phyloP scores from a whole-genome alignment of 371 early-diverging fungal species.

The Capillidium heterosporum region DNA sequence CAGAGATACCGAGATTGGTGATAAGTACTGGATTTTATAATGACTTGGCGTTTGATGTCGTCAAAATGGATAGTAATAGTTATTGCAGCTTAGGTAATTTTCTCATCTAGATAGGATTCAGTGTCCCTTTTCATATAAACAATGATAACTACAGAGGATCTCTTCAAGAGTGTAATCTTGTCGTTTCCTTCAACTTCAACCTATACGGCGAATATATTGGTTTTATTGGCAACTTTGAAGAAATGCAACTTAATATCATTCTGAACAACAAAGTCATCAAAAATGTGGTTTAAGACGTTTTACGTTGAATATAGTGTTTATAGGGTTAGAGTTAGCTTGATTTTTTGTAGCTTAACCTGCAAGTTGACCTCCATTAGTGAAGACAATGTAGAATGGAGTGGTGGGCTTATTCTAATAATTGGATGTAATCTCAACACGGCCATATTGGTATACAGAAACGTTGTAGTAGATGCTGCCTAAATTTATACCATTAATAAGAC shows the following conservation, averaged over 20 bases:
- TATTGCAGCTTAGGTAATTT: constrained; percentile 82
- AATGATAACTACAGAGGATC: constrained; percentile 85
- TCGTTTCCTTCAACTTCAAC: constrained; percentile 71
- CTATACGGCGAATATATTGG: constrained; percentile 57
- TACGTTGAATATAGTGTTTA: constrained; percentile 81
- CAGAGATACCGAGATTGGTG: constrained; percentile 52
- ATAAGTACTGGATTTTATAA: constrained; percentile 59
- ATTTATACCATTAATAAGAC: constrained; percentile 91
- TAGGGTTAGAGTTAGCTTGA: constrained; percentile 54
- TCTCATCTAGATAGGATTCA: constrained; percentile 85
- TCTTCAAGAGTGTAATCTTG: constrained; percentile 91
- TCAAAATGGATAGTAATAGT: constrained; percentile 94
- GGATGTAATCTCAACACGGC: constrained; percentile 83
- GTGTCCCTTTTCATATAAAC: constrained; percentile 93
- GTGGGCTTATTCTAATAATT: constrained; percentile 67
- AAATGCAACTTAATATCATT: constrained; percentile 79
- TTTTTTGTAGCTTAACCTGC: constrained; percentile 82
- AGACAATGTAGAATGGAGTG: constrained; percentile 78
- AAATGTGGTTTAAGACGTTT: constrained; percentile 89
- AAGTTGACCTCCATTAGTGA: constrained; percentile 62
- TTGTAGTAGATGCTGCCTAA: constrained; percentile 99
- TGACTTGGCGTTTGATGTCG: constrained; percentile 63
- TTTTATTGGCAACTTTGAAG: constrained; percentile 65
- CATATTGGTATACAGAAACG: constrained; percentile 94
- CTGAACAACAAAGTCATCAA: constrained; percentile 65